Conservation (phyloP, 352 stramenopile genomes). For the Phytophthora meadii region DNA sequence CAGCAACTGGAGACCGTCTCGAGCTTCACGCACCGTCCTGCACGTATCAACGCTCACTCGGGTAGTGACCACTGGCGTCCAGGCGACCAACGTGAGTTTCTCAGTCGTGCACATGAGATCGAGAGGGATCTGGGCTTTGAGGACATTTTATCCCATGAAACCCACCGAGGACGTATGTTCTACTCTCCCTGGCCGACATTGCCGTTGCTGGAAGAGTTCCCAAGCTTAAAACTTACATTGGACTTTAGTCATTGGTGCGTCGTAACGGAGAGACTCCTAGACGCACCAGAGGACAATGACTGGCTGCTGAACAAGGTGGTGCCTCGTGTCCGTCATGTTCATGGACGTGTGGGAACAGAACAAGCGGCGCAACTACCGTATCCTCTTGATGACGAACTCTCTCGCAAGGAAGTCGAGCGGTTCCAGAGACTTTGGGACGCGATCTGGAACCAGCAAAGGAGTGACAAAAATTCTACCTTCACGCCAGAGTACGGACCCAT, state of each 20-base stretch:
- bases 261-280: conserved; percentile 63
- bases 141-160: conserved; percentile 61
- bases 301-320: conserved; percentile 62
- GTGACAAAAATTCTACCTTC: conserved; percentile 50
- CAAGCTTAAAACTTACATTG: conserved; percentile 68
- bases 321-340: conserved; percentile 66
- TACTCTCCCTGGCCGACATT: conserved; percentile 78
- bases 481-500: conserved; percentile 78
- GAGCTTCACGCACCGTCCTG: conserved; percentile 29
- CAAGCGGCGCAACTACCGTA: conserved; percentile 60
- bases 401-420: conserved; percentile 39
- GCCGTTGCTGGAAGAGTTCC: conserved; percentile 64
- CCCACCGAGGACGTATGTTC: conserved; percentile 69
- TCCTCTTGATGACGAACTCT: conserved; percentile 39
- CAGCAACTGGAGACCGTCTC: conserved; percentile 48
- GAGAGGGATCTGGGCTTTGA: conserved; percentile 42
- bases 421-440: conserved; percentile 64
- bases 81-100: conserved; percentile 54
- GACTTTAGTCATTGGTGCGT: conserved; percentile 78
- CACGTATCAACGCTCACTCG: conserved; percentile 68
- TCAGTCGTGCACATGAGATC: conserved; percentile 57
- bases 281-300: conserved; percentile 47
- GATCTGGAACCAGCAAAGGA: conserved; percentile 52
- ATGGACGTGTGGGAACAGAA: conserved; percentile 62
- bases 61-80: conserved; percentile 63